Base-by-base conservation (phyloP, 2,329 filamentous ascomycete genomes). In the Sphaceloma murrayae region DNA sequence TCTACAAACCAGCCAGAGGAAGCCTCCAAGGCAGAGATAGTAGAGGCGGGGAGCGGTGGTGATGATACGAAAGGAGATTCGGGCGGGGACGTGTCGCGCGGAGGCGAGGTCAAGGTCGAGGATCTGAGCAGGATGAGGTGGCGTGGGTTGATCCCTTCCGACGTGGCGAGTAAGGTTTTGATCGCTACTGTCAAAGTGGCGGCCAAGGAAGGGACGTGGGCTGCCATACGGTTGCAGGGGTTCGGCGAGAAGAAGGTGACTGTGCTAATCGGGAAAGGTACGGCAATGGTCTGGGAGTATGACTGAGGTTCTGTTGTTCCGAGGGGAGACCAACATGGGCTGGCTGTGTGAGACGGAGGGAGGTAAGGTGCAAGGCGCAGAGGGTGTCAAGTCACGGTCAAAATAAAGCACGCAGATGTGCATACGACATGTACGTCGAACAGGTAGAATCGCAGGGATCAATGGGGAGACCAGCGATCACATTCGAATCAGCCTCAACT, bases 131-230 rank as follows among this genome's bases (percentile, higher is more conserved):
- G 54, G 3, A 49, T 69, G 5, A 54, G 59, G n/a, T 70, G 65
- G 66, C 58, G 54, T 22, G 69, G 67, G 2, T 63, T 71, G 22
- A 54, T 69, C 2, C 54, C 63, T 11, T 51, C 62, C 1, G 46
- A 38, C 4, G 65, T 67, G 38, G 53, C 62, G 8, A 46, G 49
- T 11, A 52, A 49, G 9, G 21, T 60, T 5, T 52, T 62, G 18
- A 46, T 60, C 4, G 48, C 53, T 5, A 49, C 51, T 13, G 39
- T 58, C 31, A 57, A 58, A 39, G 47, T 48, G 36, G 49, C 18
- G 2, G 54, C 49, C 14, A 47, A 54, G 1, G 44, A 53, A 4
- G 19, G n/a, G 10, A 29, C 32, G 22, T 64, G 61, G 61, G 54
- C 60, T 29, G 56, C 57, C 1, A 38, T 63, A 16, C 52, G 43